Conservation (phyloP, 2,329 filamentous ascomycete species). For the Ophiostoma montium region DNA sequence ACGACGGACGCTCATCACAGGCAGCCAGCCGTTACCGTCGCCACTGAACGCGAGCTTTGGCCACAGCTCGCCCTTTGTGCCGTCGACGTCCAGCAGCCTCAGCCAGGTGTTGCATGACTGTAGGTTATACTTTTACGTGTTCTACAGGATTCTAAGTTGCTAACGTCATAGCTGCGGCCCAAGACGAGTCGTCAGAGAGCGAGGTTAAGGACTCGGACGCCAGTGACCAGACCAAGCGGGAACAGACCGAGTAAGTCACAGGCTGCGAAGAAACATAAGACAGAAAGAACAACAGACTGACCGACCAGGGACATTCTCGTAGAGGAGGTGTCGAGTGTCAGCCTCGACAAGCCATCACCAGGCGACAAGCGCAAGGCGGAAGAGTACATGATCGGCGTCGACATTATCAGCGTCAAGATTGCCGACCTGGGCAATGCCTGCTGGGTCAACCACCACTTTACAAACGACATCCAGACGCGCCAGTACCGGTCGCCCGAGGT, state of each 20-base stretch:
- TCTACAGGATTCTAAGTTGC: too few relatives aligned
- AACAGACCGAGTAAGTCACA: conserved; percentile 91
- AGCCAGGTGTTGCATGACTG: conserved; percentile 67
- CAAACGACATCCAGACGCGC: conserved; percentile 95
- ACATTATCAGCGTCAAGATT: conserved; percentile 96
- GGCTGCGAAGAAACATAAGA: too few relatives aligned
- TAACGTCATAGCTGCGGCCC: not conserved
- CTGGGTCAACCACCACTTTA: conserved; percentile 98
- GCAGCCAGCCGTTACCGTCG: conserved; percentile 89
- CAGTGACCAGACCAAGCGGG: conserved; percentile 62
- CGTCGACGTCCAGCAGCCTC: conserved; percentile 55
- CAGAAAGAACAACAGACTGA: not conserved
- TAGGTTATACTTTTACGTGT: too few relatives aligned
- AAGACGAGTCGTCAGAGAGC: conserved; percentile 21
- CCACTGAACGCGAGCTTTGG: conserved; percentile 88
- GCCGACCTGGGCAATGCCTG: conserved; percentile 96
- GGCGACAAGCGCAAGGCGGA: conserved; percentile 50
- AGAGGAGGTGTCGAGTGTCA: conserved; percentile 88
- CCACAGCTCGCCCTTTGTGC: conserved; percentile 55
- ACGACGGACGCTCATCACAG: conserved; percentile 86
- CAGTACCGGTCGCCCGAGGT: conserved; percentile 97
- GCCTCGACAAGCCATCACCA: conserved; percentile 57
- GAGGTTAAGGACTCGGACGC: conserved; percentile 24
- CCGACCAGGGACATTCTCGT: conserved; percentile 63
- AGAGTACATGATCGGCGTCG: conserved; percentile 37